Base-by-base conservation (phyloP, 345 rosid species). In the Acer saccharum region DNA sequence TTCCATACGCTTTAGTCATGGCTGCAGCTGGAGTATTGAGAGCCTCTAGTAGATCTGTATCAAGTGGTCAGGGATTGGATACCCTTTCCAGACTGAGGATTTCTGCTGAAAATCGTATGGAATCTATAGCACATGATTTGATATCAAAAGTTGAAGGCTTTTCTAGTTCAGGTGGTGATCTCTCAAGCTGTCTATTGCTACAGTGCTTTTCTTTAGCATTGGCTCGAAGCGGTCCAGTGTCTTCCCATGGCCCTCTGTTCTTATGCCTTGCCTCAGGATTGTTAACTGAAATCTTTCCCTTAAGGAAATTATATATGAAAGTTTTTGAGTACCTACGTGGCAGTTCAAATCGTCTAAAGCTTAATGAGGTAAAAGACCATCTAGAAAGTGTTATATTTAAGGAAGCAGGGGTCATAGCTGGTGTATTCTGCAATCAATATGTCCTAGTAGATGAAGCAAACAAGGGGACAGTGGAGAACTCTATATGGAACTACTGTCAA, bases 381-480 rank as follows among this genome's bases (percentile, higher is more conserved):
- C 61, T 89, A 65, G 82, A 85, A 77, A 86, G 88, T 76, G 81
- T 86, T 80, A 71, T 81, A 65, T 91, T 94, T 76, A 94, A 85
- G 77, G 99, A 96, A 83, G 94, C 94, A 25, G 99, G 98, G 79
- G 83, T 87, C 60, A 79, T 90, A 80, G 86, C 90, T 65, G 89
- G 92, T 76, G 89, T 89, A 69, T 89, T 95, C 77, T 93, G 98
- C 88, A 90, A 88, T 75, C 97, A 89, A 64, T 94, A 96, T 83
- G 84, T 74, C 54, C 84, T 86, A 62, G 90, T 85, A 52, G 93
- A 88, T 76, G 94, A 89, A 75, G 90, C 85, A 76, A 87, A 82
- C 86, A 90, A 85, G 74, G 67, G 44, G 29, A 68, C 79, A 6
- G 97, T 91, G 80, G 99, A 95, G 83, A 87, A 79, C 58, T 71